A percentile compares a stretch with the other conserved stretches of the same genome.
These are phyloP conservation scores for Solanum virginianum DNA, from an alignment of 257 asterid species.

Conservation along the genomic window DNA sequence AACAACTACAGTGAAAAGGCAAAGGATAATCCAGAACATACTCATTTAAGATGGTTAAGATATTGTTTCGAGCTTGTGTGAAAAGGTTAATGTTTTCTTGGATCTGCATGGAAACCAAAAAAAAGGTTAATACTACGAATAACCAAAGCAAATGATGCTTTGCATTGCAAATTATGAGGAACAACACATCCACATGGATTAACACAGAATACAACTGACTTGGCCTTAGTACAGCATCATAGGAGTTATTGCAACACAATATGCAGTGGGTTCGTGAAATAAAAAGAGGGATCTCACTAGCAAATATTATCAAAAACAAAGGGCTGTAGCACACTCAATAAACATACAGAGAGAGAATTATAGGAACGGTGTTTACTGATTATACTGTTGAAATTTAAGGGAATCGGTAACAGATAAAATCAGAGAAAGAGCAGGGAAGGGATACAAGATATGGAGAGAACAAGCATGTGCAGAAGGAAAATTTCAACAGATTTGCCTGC, in stretches of 20 bases:
- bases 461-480: not conserved
- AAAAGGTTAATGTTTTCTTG: conserved; percentile 64
- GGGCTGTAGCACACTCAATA: not conserved
- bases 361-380: not conserved
- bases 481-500: not conserved
- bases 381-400: not conserved
- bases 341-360: not conserved
- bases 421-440: not conserved
- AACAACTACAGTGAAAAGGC: not conserved
- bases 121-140: not conserved
- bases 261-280: not conserved
- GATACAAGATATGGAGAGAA: not conserved
- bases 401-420: not conserved
- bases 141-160: not conserved
- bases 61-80: conserved; percentile 58
- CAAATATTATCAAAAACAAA: not conserved
- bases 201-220: not conserved
- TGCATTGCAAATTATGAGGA: not conserved
- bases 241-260: not conserved
- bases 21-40: conserved; percentile 16
- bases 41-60: conserved; percentile 61
- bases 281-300: not conserved
- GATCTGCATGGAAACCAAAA: conserved; percentile 29
- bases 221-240: not conserved
- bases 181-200: not conserved